Evolutionary conservation across 108 stramenopile species (phyloP), one percentile per base, ranked within the genome.

Genomic region (Skeletonema tropicum): DNA sequence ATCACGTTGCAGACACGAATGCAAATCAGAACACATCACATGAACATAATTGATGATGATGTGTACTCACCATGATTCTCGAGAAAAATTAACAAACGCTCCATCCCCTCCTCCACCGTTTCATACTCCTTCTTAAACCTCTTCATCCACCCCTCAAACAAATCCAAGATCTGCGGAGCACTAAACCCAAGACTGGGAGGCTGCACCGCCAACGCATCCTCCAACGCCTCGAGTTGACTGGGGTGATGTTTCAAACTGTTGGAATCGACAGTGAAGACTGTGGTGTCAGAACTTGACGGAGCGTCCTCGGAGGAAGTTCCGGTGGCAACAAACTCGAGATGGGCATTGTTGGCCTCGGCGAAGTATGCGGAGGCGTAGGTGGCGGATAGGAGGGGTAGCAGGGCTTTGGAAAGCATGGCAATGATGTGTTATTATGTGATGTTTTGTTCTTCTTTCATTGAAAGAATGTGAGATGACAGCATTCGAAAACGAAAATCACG

Each of bases 1-100:
- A 2, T 41, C 6, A 36, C 17, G n/a, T 26, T 29, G 30, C 57
- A 36, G 29, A 33, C 62, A 15, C n/a, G 2, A 6, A 23, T 14
- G 21, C 17, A 55, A 31, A 64, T 4, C 12, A 46, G 19, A 39
- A 46, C 64, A 57, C 62, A 46, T 64, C 64, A 36, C n/a, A 38
- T 74, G 14, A 73, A 68, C 55, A 32, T 82, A 68, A 61, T n/a
- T n/a, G n/a, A n/a, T n/a, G n/a, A n/a, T 29, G 26, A 29, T 29
- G 26, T 25, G 55, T 42, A 85, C 90, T 57, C 76, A 95, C 94
- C 84, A 74, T 95, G 84, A 84, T 95, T 95, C 38, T 92, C 79
- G 31, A 86, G 61, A 89, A 91, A 95, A 21, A 89, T 71, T 71
- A 80, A 42, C 68, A 88, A 41, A 32, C 89, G 80, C 33, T 76